Conservation (phyloP, 2,329 filamentous ascomycete genomes). For the Myriosclerotinia duriaeana region DNA sequence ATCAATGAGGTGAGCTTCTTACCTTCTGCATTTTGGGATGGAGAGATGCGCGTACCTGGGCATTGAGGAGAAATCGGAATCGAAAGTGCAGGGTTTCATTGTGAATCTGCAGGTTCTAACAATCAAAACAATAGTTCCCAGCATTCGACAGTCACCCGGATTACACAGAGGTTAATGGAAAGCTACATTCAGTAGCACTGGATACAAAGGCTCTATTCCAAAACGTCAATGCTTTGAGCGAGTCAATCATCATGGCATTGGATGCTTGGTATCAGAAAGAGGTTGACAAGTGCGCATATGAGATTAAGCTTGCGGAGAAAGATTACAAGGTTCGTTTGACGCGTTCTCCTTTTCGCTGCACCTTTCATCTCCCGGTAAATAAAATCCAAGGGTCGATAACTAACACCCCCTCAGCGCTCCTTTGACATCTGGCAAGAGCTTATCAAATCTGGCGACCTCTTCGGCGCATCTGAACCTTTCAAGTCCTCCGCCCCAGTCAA, state of each 20-base stretch:
- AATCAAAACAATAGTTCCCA: conserved; percentile 8
- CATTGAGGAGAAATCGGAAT: not conserved
- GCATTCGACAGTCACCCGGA: conserved; percentile 25
- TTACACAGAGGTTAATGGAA: conserved; percentile 24
- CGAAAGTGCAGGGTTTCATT: not conserved
- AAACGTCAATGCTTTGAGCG: conserved; percentile 21
- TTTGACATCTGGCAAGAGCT: conserved; percentile 24
- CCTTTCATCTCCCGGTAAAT: not conserved
- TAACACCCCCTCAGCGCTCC: not conserved
- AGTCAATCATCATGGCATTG: conserved; percentile 21
- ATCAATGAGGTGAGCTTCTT: conserved; percentile 21
- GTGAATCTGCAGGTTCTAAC: not conserved
- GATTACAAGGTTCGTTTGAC: conserved; percentile 20
- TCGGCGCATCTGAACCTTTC: conserved; percentile 20
- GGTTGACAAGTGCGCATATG: conserved; percentile 18
- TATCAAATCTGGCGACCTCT: conserved; percentile 24
- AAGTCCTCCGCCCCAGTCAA: conserved; percentile 6
- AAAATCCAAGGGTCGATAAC: not conserved
- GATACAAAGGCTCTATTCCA: conserved; percentile 23
- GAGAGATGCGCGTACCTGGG: not conserved
- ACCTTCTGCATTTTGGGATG: not conserved
- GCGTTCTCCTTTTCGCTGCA: not conserved
- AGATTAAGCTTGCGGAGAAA: conserved; percentile 22
- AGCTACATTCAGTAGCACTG: conserved; percentile 17
- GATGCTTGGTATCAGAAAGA: conserved; percentile 24